Evolutionary conservation across 2,329 filamentous ascomycete species (phyloP), one percentile per base, ranked within the genome.

Genomic region (Corinectria fuckeliana): DNA sequence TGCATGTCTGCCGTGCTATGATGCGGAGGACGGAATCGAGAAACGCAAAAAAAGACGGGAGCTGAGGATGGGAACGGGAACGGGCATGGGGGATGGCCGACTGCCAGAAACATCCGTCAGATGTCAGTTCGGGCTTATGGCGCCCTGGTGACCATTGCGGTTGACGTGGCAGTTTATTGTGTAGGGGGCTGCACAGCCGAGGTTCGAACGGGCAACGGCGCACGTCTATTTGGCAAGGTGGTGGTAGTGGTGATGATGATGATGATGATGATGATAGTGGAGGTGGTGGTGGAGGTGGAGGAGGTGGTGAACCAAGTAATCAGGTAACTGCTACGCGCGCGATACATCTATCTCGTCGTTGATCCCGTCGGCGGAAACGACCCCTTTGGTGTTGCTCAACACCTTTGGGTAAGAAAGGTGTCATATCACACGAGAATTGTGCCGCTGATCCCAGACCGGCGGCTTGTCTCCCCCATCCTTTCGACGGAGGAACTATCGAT

Each of bases 101-200:
- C 39, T 21, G 39, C 20, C 28, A 45, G 48, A 50, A 48, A 50
- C 51, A 34, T n/a, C 51, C 20, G 51, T 62, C 54, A 56, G 52
- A 50, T 61, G 51, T 51, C 49, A 49, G 56, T 58, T 52, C 58
- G 42, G 28, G 38, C 44, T 51, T 38, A 38, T 51, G 38, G 42
- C 25, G 39, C 39, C 28, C 54, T 56, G 41, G 32, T 52, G 58
- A 54, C 44, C 53, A 41, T 42, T 57, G 50, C 53, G 50, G 56
- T 67, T 70, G 67, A 69, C 67, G 67, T 69, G 67, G 65, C 67
- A 69, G 41, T 48, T 47, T 16, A 47, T 36, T 34, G 41, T 49
- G 55, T 58, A 41, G n/a, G 55, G 25, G 42, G 42, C 32, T 50
- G 38, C n/a, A 28, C 34, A 30, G 45, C 30, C 14, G 30, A 25